Evolutionary conservation across 1,284 basidiomycete species (phyloP).

Genomic region (Austropuccinia psidii): DNA sequence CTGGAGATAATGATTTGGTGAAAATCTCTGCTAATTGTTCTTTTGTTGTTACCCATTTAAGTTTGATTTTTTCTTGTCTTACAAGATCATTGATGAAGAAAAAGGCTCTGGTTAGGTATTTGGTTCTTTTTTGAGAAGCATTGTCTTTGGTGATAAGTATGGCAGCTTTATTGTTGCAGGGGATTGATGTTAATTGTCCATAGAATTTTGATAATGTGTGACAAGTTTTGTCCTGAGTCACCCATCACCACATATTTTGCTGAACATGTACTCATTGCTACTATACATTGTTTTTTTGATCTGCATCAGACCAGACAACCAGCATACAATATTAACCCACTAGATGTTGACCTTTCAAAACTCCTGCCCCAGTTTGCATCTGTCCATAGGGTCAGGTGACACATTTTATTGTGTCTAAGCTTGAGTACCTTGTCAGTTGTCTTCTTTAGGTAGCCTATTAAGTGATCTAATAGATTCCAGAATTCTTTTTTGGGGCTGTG

Average conservation of each 20-base stretch:
- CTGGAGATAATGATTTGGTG: not conserved
- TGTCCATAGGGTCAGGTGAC: not conserved
- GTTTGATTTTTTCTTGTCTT: not conserved
- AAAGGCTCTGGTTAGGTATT: not conserved
- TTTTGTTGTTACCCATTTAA: not conserved
- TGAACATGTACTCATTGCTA: not conserved
- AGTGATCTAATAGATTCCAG: not conserved
- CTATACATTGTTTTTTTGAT: not conserved
- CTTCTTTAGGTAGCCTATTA: conserved; percentile 6
- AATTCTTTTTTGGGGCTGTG: not conserved
- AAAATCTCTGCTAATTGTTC: conserved; percentile 1
- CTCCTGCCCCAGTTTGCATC: conserved; percentile 17
- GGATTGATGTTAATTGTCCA: not conserved
- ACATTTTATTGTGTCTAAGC: not conserved
- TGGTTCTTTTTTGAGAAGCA: not conserved
- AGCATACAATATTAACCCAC: not conserved
- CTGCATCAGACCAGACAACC: not conserved
- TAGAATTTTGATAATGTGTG: not conserved
- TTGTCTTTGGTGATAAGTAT: conserved; percentile 1
- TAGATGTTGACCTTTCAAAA: not conserved
- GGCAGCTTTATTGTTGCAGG: not conserved
- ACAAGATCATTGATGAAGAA: conserved; percentile 5
- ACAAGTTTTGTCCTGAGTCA: not conserved
- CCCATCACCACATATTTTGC: not conserved
- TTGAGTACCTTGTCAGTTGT: not conserved